phyloP scores from a whole-genome alignment of 1,284 basidiomycete species.

The Boletellus deceptivus region DNA sequence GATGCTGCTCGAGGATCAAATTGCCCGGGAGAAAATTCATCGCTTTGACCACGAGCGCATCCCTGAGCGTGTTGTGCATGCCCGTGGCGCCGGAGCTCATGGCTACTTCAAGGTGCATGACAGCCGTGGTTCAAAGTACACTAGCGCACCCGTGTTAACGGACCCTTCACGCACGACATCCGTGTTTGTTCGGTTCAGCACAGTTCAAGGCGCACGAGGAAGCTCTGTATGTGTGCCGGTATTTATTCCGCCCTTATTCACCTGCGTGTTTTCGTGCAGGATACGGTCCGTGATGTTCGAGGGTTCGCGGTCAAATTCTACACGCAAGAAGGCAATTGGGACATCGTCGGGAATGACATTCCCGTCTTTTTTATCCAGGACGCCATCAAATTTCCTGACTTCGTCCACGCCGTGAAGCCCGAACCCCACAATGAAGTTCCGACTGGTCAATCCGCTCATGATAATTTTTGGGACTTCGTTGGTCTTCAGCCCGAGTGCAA shows the following conservation, averaged over 20 bases:
- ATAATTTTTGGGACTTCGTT: conserved; percentile 84
- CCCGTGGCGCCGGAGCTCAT: conserved; percentile 78
- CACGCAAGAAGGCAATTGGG: conserved; percentile 80
- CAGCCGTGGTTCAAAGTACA: conserved; percentile 60
- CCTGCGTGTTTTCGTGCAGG: conserved; percentile 36
- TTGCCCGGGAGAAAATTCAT: conserved; percentile 69
- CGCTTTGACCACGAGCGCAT: conserved; percentile 85
- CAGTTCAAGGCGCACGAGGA: conserved; percentile 74
- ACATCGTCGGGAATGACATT: conserved; percentile 75
- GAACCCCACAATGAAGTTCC: conserved; percentile 77
- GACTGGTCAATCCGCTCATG: conserved; percentile 66
- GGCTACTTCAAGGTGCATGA: conserved; percentile 78
- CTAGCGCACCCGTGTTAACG: conserved; percentile 66
- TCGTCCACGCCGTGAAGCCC: conserved; percentile 79
- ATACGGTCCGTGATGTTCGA: conserved; percentile 80
- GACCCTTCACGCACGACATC: conserved; percentile 71
- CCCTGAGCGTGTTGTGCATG: conserved; percentile 76
- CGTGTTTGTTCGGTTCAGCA: conserved; percentile 79
- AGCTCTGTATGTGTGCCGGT: conserved; percentile 48
- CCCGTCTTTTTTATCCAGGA: conserved; percentile 87
- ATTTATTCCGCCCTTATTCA: neutral
- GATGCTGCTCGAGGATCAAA: conserved; percentile 63
- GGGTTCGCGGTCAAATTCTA: conserved; percentile 84
- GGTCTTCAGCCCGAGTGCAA: conserved; percentile 60
- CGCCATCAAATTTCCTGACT: conserved; percentile 80